Evolutionary conservation across 1,284 basidiomycete species (phyloP), one percentile per base, ranked within the genome.

Genomic region (Chiua sp.): DNA sequence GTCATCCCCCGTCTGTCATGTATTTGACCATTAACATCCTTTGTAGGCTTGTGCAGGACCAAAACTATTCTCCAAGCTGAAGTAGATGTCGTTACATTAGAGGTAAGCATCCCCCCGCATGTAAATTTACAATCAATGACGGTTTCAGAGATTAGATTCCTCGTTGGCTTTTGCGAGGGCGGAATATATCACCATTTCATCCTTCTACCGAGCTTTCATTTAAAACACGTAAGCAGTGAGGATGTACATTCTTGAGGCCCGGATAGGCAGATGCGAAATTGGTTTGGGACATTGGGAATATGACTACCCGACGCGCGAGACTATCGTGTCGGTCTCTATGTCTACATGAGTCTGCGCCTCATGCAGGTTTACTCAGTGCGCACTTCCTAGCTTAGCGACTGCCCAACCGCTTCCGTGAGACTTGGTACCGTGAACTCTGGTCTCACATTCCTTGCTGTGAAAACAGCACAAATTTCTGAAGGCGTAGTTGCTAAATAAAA

Each of bases 11-110:
- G 54, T 48, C 28, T 28, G 49, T 48, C 60, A 26, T 50, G 35
- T 35, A 7, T 7, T 26, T 51, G 13, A 51, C 16, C 48, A n/a
- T 56, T 66, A 35, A 64, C 64, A 59, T 39, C 23, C 35, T 51
- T 30, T 37, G 39, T 32, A 71, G 90, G 84, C 84, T 63, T 93
- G 89, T 72, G 85, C 87, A 63, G 93, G 87, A 59, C 92, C 92
- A 71, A 92, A 90, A 80, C 78, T 96, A 60, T 96, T 94, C 80
- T 68, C 79, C 64, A 86, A 88, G 73, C 79, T 90, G 60, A 81
- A 80, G 68, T 88, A 79, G 61, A 8, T 39, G 10, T 51, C 33
- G 28, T 56, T 61, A 60, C 51, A 15, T 49, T 74, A 68, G 39
- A 42, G 74, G 71, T 72, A 46, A 22, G 51, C 35, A 30, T n/a